These are phyloP conservation scores for Zasmidium citrigriseum DNA, from an alignment of 2,329 filamentous ascomycete genomes.

Conservation along the genomic window DNA sequence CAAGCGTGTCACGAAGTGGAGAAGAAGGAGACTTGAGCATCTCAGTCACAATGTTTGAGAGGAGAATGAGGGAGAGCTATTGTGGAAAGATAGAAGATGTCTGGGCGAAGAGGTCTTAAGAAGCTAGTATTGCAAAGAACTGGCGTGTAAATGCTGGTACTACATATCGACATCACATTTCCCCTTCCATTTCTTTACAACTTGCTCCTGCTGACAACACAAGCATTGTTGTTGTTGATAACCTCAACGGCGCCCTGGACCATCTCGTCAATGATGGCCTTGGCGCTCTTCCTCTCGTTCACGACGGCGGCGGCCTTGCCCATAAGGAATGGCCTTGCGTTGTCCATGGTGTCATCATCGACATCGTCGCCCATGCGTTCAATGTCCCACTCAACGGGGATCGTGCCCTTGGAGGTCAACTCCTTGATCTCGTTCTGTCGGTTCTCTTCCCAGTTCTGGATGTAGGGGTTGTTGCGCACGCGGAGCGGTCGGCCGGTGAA, in stretches of 20 bases:
- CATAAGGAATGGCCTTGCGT: conserved; percentile 90
- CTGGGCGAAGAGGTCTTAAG: too few relatives aligned
- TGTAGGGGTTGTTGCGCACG: conserved; percentile 91
- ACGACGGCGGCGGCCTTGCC: conserved; percentile 94
- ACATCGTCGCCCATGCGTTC: conserved; percentile 70
- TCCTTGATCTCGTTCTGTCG: conserved; percentile 87
- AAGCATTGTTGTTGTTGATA: conserved; percentile 30
- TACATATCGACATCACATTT: background rate
- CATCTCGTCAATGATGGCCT: conserved; percentile 92
- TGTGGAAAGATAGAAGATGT: too few relatives aligned
- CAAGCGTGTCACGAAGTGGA: too few relatives aligned
- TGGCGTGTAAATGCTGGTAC: background rate
- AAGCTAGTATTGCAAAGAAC: background rate
- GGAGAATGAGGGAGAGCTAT: too few relatives aligned
- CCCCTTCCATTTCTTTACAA: conserved; percentile 28
- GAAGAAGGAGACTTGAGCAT: too few relatives aligned
- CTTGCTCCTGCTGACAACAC: conserved; percentile 37
- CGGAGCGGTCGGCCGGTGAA: conserved; percentile 96
- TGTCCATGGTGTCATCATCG: conserved; percentile 85
- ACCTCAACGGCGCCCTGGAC: conserved; percentile 67
- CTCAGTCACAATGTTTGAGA: too few relatives aligned
- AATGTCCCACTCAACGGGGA: conserved; percentile 92
- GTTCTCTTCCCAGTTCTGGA: conserved; percentile 94
- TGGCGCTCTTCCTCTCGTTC: conserved; percentile 88
- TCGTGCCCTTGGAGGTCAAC: conserved; percentile 81